Conservation (phyloP, 2,329 filamentous ascomycete genomes). For the Dothistroma septosporum region DNA sequence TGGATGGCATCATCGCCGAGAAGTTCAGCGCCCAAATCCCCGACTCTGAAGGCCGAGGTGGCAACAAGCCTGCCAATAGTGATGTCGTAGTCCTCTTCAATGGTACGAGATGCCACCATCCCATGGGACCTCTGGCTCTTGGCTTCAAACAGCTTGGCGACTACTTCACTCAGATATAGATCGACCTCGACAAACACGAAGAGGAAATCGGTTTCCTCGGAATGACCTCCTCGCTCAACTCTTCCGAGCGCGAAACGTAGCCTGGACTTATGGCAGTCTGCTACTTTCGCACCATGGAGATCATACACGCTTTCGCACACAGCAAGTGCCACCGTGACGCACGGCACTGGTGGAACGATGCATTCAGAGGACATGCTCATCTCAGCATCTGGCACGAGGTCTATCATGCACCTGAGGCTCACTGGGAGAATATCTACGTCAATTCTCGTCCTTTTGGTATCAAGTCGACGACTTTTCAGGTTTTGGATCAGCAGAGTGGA, state of each 20-base stretch:
- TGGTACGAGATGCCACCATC: conserved; percentile 37
- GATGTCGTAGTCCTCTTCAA: conserved; percentile 40
- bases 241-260: conserved; percentile 37
- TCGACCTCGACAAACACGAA: conserved; percentile 33
- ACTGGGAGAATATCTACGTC: conserved; percentile 52
- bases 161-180: conserved; percentile 41
- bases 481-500: conserved; percentile 21
- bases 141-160: conserved; percentile 40
- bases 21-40: conserved; percentile 41
- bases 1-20: conserved; percentile 34
- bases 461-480: conserved; percentile 24
- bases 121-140: conserved; percentile 49
- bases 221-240: conserved; percentile 40
- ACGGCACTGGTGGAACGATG: conserved; percentile 50
- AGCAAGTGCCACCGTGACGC: conserved; percentile 45
- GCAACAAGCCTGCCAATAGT: conserved; percentile 29
- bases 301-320: conserved; percentile 52
- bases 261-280: conserved; percentile 43
- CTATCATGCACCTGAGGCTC: conserved; percentile 43
- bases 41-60: conserved; percentile 32
- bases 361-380: conserved; percentile 36
- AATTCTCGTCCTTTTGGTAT: conserved; percentile 38
- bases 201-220: conserved; percentile 49
- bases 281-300: conserved; percentile 51
- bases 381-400: conserved; percentile 55